Conservation (phyloP, 768 basidiomycete genomes). For the Collybiopsis luxurians region DNA sequence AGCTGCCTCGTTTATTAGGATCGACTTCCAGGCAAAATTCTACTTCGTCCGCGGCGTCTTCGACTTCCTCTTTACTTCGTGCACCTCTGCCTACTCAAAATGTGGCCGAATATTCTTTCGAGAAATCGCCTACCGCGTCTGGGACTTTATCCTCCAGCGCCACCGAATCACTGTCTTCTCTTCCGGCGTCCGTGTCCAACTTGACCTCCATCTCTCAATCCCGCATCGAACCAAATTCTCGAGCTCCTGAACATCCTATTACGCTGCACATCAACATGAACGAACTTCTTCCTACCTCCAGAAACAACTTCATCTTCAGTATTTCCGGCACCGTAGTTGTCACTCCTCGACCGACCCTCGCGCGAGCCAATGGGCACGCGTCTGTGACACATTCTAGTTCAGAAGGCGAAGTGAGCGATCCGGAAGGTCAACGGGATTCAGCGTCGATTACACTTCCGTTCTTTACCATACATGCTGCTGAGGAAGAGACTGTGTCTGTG, state of each 20-base stretch:
- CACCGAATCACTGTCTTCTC: constrained; percentile 43
- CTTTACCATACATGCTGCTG: constrained; percentile 67
- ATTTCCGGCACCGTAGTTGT: constrained; percentile 67
- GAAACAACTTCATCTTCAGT: constrained; percentile 63
- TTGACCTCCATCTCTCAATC: constrained; percentile 29
- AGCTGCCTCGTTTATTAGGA: neutral
- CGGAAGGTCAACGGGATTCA: constrained; percentile 41
- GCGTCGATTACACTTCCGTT: constrained; percentile 60
- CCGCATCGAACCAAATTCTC: constrained; percentile 16
- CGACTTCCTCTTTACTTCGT: constrained; percentile 66
- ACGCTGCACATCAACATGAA: constrained; percentile 82
- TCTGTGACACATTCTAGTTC: neutral
- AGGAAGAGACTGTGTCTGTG: constrained; percentile 56
- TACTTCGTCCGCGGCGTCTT: constrained; percentile 44
- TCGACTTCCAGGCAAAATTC: constrained; percentile 36
- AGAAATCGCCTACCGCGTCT: constrained; percentile 34
- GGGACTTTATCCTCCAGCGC: constrained; percentile 25
- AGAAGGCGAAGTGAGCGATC: constrained; percentile 10
- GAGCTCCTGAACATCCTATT: constrained; percentile 58
- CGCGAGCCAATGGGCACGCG: constrained; percentile 15
- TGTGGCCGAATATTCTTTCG: constrained; percentile 75
- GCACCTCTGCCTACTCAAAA: constrained; percentile 68
- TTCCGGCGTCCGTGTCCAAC: constrained; percentile 39
- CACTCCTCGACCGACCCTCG: constrained; percentile 36
- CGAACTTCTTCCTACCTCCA: constrained; percentile 63